Percentiles rank a stretch among this genome's conserved stretches.
Conservation (phyloP, 2,329 filamentous ascomycete species). For the Trichoderma brevicompactum region DNA sequence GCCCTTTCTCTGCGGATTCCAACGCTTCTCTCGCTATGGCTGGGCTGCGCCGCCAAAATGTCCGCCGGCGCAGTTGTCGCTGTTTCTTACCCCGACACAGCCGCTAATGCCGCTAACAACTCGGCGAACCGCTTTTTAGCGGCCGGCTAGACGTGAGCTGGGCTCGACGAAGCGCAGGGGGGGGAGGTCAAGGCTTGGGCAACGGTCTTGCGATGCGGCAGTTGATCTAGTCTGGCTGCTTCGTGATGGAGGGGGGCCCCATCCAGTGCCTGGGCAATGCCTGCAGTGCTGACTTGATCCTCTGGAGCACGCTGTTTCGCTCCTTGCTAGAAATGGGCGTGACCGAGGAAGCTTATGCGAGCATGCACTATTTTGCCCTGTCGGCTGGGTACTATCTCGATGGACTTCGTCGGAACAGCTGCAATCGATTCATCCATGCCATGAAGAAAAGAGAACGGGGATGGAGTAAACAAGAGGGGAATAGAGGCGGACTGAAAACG, state of each 20-base stretch:
- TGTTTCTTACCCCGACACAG: not conserved
- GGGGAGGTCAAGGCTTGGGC: not conserved
- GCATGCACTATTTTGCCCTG: too few relatives aligned
- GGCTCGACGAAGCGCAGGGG: conserved; percentile 10
- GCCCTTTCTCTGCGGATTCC: not conserved
- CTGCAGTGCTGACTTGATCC: conserved; percentile 2
- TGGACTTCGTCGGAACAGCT: too few relatives aligned
- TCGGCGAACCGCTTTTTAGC: not conserved
- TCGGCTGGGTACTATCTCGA: too few relatives aligned
- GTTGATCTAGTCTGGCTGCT: not conserved
- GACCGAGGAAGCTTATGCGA: not conserved
- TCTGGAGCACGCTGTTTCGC: not conserved
- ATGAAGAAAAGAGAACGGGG: too few relatives aligned
- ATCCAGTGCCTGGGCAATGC: not conserved
- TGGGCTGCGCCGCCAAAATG: not conserved
- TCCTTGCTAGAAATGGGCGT: not conserved
- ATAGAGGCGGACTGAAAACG: too few relatives aligned
- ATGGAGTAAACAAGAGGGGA: too few relatives aligned
- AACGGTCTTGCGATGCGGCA: not conserved
- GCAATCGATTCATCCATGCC: too few relatives aligned
- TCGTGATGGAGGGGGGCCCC: not conserved
- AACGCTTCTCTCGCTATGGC: not conserved
- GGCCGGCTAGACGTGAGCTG: conserved; percentile 4
- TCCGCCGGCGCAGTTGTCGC: not conserved
- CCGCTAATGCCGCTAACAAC: conserved; percentile 17